phyloP scores from a whole-genome alignment of 352 stramenopile genomes.

The Pythium plurisporium region DNA sequence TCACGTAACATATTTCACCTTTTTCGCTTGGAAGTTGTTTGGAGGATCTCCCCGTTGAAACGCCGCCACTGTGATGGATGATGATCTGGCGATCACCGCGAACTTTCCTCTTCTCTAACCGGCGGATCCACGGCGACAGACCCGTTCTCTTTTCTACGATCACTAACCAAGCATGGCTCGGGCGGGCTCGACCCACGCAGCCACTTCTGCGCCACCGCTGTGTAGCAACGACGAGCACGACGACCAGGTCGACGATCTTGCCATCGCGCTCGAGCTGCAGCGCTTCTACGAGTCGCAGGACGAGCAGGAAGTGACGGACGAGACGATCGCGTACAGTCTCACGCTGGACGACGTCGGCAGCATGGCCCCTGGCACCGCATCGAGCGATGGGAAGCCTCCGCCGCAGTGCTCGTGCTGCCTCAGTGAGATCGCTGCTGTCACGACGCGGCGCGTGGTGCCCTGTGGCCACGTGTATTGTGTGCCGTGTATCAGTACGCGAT shows the following conservation, averaged over 20 bases:
- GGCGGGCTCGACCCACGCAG: background rate
- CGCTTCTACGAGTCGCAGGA: conserved; percentile 31
- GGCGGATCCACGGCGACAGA: too few species aligned
- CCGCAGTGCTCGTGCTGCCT: conserved; percentile 41
- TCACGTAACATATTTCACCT: too few species aligned
- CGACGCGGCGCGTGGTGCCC: conserved; percentile 27
- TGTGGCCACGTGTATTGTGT: conserved; percentile 67
- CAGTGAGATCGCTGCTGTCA: conserved; percentile 10
- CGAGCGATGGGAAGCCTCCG: conserved; percentile 33
- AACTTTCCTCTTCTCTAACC: background rate
- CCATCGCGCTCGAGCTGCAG: conserved; percentile 31
- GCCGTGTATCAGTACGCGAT: conserved; percentile 44
- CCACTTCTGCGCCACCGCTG: background rate
- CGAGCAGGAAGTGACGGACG: conserved; percentile 34
- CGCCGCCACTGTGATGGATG: background rate
- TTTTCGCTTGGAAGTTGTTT: too few species aligned
- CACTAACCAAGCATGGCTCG: too few species aligned
- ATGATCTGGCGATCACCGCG: too few species aligned
- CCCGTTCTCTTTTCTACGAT: too few species aligned
- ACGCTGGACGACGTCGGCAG: conserved; percentile 42
- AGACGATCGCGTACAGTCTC: conserved; percentile 41
- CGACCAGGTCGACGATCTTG: background rate
- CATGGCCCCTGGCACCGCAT: conserved; percentile 24
- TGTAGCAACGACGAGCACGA: background rate
- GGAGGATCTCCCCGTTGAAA: too few species aligned